phyloP scores from a whole-genome alignment of 495 filamentous ascomycete genomes.

The Letharia lupina region DNA sequence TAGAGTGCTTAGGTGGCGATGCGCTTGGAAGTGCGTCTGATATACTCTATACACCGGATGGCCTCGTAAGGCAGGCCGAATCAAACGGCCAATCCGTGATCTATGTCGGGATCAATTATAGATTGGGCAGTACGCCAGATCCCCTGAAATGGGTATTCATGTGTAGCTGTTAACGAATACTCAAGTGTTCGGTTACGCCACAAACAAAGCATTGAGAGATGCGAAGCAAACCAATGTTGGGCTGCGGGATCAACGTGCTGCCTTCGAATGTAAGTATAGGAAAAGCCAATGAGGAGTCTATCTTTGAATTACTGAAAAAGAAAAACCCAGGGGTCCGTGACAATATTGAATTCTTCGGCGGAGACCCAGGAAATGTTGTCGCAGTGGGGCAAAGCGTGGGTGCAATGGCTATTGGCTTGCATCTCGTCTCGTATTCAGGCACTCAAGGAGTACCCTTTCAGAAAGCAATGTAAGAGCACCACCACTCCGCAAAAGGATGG shows the following conservation, averaged over 20 bases:
- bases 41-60: slow-evolving; percentile 32
- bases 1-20: slow-evolving; percentile 29
- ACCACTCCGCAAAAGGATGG: not conserved
- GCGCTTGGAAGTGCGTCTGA: slow-evolving; percentile 33
- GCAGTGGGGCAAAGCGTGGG: slow-evolving; percentile 31
- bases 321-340: slow-evolving; percentile 26
- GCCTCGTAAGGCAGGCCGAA: slow-evolving; percentile 32
- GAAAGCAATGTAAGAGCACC: slow-evolving; percentile 23
- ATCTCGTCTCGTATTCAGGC: slow-evolving; percentile 36
- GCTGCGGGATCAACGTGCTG: slow-evolving; percentile 29
- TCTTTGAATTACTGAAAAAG: not conserved
- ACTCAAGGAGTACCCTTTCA: slow-evolving; percentile 32
- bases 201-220: slow-evolving; percentile 23
- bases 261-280: slow-evolving; percentile 26
- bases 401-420: slow-evolving; percentile 34
- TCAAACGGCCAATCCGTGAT: slow-evolving; percentile 33
- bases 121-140: slow-evolving; percentile 33
- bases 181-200: slow-evolving; percentile 28
- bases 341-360: slow-evolving; percentile 32
- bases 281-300: not conserved
- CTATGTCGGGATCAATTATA: slow-evolving; percentile 39
- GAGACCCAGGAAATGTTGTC: slow-evolving; percentile 29
- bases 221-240: slow-evolving; percentile 26
- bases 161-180: not conserved
- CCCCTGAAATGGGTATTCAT: slow-evolving; percentile 5